Evolutionary conservation across 2,329 filamentous ascomycete genomes (phyloP), one percentile per base, ranked within the genome.

Genomic region (Aspergillus caelatus): DNA sequence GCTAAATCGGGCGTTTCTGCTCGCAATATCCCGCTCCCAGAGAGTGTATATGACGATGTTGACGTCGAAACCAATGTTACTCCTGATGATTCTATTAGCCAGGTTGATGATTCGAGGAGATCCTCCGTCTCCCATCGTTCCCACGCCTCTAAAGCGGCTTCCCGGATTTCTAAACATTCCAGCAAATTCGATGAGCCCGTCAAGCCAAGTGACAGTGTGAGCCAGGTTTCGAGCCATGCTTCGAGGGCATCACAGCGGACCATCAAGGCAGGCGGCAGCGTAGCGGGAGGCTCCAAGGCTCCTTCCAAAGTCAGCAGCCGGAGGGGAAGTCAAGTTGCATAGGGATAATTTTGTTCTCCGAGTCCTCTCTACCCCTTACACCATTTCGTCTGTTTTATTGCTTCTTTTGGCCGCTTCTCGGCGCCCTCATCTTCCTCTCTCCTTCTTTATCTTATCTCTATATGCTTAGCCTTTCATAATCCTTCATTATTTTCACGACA

Each of bases 11-110:
- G 65, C 21, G 34, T 68, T 50, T 69, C 69, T 6, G 70, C 74
- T 1, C 67, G 71, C 28, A 55, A 76, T 30, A 63, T 77, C 14
- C 74, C 75, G 7, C 68, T 78, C 4, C 75, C 75, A 0, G 72
- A 75, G 30, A 78, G 73, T 59, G 70, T 75, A 21, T 61, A 70
- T 9, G 75, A 74, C 10, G 67, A 59, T 58, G 45, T 75, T 14
- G 75, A 78, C 39, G 73, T 77, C 12, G 74, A 80, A 57, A 79
- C 78, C 16, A 88, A 93, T 21, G 82, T 99, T 68, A 91, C 89
- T 0, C 89, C 92, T 10, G 85, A 91, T 61, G 94, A 97, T 77
- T 96, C 93, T 0, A 87, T 93, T 64, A 88, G 89, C 68, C 91
- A 93, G 55, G 83, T 94, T 30, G 76, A 73, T n/a, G 66, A 68